Evolutionary conservation across 2,329 filamentous ascomycete species (phyloP).

Genomic region (Thyridium curvatum): DNA sequence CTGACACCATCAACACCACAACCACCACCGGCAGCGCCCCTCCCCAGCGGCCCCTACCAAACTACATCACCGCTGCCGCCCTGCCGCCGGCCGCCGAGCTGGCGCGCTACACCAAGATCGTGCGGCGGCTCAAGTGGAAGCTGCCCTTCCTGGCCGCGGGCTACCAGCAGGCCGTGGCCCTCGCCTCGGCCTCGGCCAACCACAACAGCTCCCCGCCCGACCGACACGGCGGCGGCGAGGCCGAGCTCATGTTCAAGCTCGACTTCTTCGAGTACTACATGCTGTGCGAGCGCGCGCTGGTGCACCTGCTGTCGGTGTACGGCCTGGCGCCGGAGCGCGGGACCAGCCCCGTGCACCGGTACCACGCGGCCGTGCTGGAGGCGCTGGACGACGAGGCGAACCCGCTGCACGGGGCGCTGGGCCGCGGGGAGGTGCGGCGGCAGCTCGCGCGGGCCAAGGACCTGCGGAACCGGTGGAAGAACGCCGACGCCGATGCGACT

Average conservation of each 20-base stretch:
- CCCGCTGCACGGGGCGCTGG: slow-evolving; percentile 51
- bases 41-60: not conserved
- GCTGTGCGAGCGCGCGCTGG: slow-evolving; percentile 63
- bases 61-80: not conserved
- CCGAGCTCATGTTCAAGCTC: slow-evolving; percentile 67
- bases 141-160: slow-evolving; percentile 51
- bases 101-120: slow-evolving; percentile 52
- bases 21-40: not conserved
- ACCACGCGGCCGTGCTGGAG: slow-evolving; percentile 64
- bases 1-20: not conserved
- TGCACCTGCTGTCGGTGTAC: slow-evolving; percentile 59
- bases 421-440: slow-evolving; percentile 45
- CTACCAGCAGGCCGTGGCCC: slow-evolving; percentile 45
- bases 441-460: slow-evolving; percentile 62
- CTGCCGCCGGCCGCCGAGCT: slow-evolving; percentile 31
- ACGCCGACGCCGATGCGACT: slow-evolving; percentile 48
- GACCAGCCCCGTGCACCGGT: slow-evolving; percentile 30
- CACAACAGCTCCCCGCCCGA: slow-evolving; percentile 1
- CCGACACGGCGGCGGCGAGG: slow-evolving; percentile 30
- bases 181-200: slow-evolving; percentile 22
- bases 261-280: slow-evolving; percentile 75
- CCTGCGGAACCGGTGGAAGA: slow-evolving; percentile 67
- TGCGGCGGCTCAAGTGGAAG: slow-evolving; percentile 58
- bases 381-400: slow-evolving; percentile 51
- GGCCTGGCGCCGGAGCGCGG: slow-evolving; percentile 30